Conservation (phyloP, 371 early-diverging fungal species). For the Rhizomucor pusillus region DNA sequence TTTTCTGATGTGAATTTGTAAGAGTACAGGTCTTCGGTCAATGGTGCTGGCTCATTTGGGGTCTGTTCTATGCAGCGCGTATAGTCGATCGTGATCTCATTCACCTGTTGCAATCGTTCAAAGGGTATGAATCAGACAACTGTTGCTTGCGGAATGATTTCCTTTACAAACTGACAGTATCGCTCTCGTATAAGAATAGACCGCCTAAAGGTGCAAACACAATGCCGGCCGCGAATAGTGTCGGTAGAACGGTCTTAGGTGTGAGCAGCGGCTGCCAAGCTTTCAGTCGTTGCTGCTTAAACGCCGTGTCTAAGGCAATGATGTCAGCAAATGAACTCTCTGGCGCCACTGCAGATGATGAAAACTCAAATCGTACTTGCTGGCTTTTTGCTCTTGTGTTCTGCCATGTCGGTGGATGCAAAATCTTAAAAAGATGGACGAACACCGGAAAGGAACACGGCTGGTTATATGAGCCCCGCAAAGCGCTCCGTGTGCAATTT, state of each 20-base stretch:
- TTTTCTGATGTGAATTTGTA: conserved; percentile 46
- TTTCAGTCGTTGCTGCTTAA: conserved; percentile 90
- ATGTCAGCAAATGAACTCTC: too few species aligned
- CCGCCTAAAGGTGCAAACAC: conserved; percentile 87
- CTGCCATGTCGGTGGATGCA: conserved; percentile 24
- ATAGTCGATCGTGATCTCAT: conserved; percentile 82
- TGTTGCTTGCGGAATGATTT: not conserved
- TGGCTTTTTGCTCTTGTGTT: conserved; percentile 43
- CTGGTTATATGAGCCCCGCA: not conserved
- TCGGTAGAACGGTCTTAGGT: conserved; percentile 84
- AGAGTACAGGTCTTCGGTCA: conserved; percentile 23
- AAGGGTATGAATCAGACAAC: not conserved
- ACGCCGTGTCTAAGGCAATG: conserved; percentile 68
- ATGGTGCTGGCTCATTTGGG: not conserved
- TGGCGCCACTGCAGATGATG: too few species aligned
- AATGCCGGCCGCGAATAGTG: conserved; percentile 81
- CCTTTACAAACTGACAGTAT: conserved; percentile 30
- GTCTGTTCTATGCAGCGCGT: conserved; percentile 62
- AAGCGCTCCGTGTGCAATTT: not conserved
- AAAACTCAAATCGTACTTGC: too few species aligned
- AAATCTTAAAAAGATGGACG: not conserved
- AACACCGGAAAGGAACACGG: conserved; percentile 2
- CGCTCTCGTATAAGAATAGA: conserved; percentile 60
- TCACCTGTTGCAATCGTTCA: conserved; percentile 34
- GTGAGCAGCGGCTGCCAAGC: conserved; percentile 93